phyloP scores from a whole-genome alignment of 176 grass and related monocot genomes.

The Juncus effusus region DNA sequence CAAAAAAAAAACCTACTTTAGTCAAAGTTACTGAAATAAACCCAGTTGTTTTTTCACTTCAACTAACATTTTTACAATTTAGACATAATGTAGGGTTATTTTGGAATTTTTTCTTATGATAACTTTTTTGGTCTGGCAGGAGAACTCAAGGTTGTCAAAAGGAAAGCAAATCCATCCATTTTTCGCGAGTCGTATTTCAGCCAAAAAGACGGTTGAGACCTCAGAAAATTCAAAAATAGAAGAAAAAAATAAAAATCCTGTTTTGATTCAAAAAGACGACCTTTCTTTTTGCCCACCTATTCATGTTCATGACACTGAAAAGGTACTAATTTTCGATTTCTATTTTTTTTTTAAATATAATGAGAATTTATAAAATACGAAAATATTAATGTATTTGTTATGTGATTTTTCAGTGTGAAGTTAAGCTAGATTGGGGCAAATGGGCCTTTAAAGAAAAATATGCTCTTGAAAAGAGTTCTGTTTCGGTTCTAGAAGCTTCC shows the following conservation, averaged over 20 bases:
- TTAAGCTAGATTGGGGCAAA: constrained; percentile 56
- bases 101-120: constrained; percentile 2
- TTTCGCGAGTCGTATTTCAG: constrained; percentile 53
- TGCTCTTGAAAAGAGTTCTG: constrained; percentile 38
- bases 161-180: constrained; percentile 88
- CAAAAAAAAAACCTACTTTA: too few relatives aligned
- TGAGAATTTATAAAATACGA: too few relatives aligned
- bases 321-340: constrained; percentile 40
- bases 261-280: constrained; percentile 34
- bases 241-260: constrained; percentile 3
- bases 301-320: constrained; percentile 56
- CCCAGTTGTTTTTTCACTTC: too few relatives aligned
- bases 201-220: constrained; percentile 34
- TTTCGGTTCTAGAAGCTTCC: constrained; percentile 47
- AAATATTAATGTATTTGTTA: not conserved
- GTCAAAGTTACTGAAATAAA: too few relatives aligned
- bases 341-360: not conserved
- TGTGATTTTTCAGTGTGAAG: constrained; percentile 35
- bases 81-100: constrained; percentile 13
- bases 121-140: constrained; percentile 41
- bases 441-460: constrained; percentile 49
- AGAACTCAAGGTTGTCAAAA: constrained; percentile 67
- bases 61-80: not conserved
- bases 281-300: constrained; percentile 52
- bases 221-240: constrained; percentile 42